phyloP scores from a whole-genome alignment of 106 monocot species.

The Dendrobium huoshanense region DNA sequence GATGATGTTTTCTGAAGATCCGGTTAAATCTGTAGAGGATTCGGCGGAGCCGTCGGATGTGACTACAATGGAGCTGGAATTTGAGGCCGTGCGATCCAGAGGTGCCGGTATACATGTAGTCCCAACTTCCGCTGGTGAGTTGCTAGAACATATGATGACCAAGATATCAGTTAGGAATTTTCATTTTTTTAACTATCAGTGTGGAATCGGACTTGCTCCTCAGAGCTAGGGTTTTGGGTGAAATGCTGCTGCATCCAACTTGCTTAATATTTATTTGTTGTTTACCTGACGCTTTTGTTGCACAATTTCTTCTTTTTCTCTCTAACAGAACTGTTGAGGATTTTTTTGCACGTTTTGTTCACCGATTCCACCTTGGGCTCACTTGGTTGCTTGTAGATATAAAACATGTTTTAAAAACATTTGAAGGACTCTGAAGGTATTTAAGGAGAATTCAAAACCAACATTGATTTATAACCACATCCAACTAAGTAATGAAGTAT shows the following conservation, averaged over 20 bases:
- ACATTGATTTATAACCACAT: not conserved
- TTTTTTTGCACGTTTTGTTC: not conserved
- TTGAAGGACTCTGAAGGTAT: not conserved
- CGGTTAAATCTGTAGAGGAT: slow-evolving; percentile 22
- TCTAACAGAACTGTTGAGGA: not conserved
- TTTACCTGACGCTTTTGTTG: not conserved
- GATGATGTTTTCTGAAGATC: slow-evolving; percentile 9
- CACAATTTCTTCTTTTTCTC: not conserved
- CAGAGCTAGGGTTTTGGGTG: not conserved
- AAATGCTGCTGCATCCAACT: not conserved
- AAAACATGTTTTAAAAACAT: not conserved
- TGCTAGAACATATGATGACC: not conserved
- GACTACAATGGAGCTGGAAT: slow-evolving; percentile 57
- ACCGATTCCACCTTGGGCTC: not conserved
- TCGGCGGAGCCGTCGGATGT: slow-evolving; percentile 22
- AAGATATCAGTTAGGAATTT: not conserved
- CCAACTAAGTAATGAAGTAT: not conserved
- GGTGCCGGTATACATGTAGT: slow-evolving; percentile 63
- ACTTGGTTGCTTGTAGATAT: not conserved
- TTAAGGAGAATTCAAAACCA: not conserved
- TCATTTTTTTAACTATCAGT: not conserved
- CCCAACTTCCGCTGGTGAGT: slow-evolving; percentile 76
- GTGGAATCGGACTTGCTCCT: not conserved
- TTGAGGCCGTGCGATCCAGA: slow-evolving; percentile 67
- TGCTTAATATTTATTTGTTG: not conserved